Percentiles rank a stretch among this genome's conserved stretches.
phyloP scores from a whole-genome alignment of 2,329 filamentous ascomycete genomes.

The Fusarium falciforme region DNA sequence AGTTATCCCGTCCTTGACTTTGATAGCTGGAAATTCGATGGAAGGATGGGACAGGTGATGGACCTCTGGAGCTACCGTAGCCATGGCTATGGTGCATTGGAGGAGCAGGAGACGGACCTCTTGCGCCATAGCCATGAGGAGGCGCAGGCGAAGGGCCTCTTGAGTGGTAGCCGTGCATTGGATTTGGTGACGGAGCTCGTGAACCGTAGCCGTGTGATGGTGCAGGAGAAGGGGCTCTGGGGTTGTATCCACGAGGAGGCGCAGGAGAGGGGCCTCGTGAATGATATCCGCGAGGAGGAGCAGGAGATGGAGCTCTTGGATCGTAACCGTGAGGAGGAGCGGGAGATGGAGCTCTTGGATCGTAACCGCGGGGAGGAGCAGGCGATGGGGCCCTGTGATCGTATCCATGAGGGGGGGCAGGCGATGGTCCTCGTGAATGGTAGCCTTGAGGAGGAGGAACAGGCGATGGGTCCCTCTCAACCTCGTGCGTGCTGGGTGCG shows the following conservation, averaged over 20 bases:
- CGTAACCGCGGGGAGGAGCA: slow-evolving; percentile 45
- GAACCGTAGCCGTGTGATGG: slow-evolving; percentile 47
- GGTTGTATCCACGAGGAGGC: slow-evolving; percentile 32
- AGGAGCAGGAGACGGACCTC: slow-evolving; percentile 47
- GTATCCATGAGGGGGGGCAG: slow-evolving; percentile 41
- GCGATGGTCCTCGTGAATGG: slow-evolving; percentile 47
- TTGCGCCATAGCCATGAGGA: slow-evolving; percentile 46
- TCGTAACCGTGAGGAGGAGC: slow-evolving; percentile 35
- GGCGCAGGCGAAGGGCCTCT: slow-evolving; percentile 45
- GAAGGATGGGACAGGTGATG: slow-evolving; percentile 53
- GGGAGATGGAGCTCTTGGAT: slow-evolving; percentile 48
- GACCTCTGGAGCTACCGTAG: slow-evolving; percentile 48
- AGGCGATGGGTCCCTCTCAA: slow-evolving; percentile 43
- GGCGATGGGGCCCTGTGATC: slow-evolving; percentile 46
- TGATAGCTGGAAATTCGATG: slow-evolving; percentile 40
- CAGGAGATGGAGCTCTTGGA: slow-evolving; percentile 43
- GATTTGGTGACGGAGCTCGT: slow-evolving; percentile 45
- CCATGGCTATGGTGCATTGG: slow-evolving; percentile 42
- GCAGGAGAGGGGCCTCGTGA: slow-evolving; percentile 46
- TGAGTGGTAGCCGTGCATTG: slow-evolving; percentile 37
- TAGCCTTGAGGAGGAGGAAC: slow-evolving; percentile 44
- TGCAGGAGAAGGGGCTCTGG: slow-evolving; percentile 46
- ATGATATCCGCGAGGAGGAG: slow-evolving; percentile 42
- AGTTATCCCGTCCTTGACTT: slow-evolving; percentile 57
- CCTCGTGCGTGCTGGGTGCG: slow-evolving; percentile 36